Evolutionary conservation across 306 rosid species (phyloP), one percentile per base, ranked within the genome.

Genomic region (Corylus heterophylla): DNA sequence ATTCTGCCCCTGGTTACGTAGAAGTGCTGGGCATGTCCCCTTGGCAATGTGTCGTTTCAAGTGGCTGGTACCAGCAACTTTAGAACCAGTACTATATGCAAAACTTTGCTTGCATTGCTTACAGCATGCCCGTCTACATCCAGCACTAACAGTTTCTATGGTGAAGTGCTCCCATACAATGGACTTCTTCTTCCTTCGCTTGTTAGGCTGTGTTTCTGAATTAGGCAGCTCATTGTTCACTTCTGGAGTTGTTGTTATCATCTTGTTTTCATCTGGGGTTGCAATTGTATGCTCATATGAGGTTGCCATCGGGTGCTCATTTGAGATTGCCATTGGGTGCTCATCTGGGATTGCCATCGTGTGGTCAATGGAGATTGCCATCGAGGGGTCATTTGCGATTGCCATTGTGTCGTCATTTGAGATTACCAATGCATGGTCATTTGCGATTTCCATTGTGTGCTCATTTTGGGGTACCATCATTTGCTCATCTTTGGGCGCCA

Each of bases 51-150:
- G 99, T 54, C 99, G 92, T 83, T 92, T 93, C 74, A 95, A 92
- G 85, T 95, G 99, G 88, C 98, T 95, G 55, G 98, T 95, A 47
- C 98, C 98, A 14, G 97, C 98, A 74, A 95, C 99, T 88, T 92
- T 92, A 25, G 97, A 82, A 83, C 98, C 99, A 0, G 98, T 95
- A 85, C 99, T 95, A 63, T 95, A 95, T 0, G 98, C 98, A 87
- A 95, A 95, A 86, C 92, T 92, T 84, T 95, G 99, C 73, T 89
- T 83, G 83, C 99, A 95, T 79, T 90, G 98, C 75, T 92, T 95
- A 79, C 99, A 95, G 79, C 86, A 89, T 4, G 99, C 99, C 80
- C 99, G 90, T 86, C 99, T 86, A 83, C 97, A 91, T 49, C 88
- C 99, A 85, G 92, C 75, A 85, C 92, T 85, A 49, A 95, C 92